A percentile compares a stretch with the other conserved stretches of the same genome.
Conservation (phyloP, 208 protist genomes). For the Entamoeba histolytica region DNA sequence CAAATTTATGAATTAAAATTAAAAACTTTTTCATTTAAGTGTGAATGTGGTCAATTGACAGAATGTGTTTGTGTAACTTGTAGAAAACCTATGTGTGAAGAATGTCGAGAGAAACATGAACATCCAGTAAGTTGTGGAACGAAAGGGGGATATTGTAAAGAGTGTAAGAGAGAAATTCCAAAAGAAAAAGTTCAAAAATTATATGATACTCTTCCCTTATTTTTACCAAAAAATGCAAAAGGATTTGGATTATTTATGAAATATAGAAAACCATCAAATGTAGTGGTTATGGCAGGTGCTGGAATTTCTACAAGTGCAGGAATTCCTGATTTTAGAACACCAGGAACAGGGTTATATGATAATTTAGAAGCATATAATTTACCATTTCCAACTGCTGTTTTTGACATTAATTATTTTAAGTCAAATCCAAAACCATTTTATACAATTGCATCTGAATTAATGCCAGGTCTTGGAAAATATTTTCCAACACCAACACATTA, state of each 20-base stretch:
- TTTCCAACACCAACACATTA: conserved; percentile 23
- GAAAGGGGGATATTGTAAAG: too few relatives aligned
- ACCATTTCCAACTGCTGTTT: conserved; percentile 16
- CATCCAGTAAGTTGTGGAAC: too few relatives aligned
- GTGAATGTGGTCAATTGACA: too few relatives aligned
- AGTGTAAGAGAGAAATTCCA: too few relatives aligned
- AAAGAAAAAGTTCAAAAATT: too few relatives aligned
- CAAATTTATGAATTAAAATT: too few relatives aligned
- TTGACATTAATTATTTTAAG: conserved; percentile 26
- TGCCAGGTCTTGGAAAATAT: background rate
- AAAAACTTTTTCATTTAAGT: too few relatives aligned
- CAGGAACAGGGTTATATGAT: conserved; percentile 30
- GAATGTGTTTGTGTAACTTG: too few relatives aligned
- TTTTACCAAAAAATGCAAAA: background rate
- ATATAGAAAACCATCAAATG: background rate
- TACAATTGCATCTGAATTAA: conserved; percentile 12
- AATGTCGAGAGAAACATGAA: too few relatives aligned
- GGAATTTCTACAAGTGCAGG: conserved; percentile 17
- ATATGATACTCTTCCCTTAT: background rate
- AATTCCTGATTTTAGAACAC: conserved; percentile 27
- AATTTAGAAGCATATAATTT: conserved; percentile 25
- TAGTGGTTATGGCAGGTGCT: conserved; percentile 16
- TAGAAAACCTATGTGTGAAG: too few relatives aligned
- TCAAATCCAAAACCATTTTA: conserved; percentile 22
- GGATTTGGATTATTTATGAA: background rate